phyloP scores from a whole-genome alignment of 352 stramenopile genomes.

The Elongisporangium undulatum region DNA sequence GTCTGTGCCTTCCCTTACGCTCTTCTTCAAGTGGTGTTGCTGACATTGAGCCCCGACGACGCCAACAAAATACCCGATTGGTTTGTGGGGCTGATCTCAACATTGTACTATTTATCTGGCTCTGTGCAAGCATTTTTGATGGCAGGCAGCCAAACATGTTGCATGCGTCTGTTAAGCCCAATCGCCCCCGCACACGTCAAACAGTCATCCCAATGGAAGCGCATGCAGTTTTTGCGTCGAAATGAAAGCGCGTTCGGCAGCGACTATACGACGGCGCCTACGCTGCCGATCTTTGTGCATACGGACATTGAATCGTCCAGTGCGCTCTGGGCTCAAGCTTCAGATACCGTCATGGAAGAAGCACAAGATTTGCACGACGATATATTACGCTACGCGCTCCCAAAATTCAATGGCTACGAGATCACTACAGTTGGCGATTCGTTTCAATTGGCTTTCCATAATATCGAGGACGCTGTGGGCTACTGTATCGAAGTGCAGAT shows the following conservation, averaged over 20 bases:
- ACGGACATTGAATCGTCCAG: slow-evolving; percentile 80
- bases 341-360: slow-evolving; percentile 47
- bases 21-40: slow-evolving; percentile 36
- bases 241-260: slow-evolving; percentile 26
- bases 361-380: slow-evolving; percentile 64
- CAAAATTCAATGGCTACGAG: slow-evolving; percentile 63
- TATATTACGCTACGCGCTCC: slow-evolving; percentile 41
- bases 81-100: slow-evolving; percentile 42
- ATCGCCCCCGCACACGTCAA: slow-evolving; percentile 49
- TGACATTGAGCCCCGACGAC: slow-evolving; percentile 30
- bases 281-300: slow-evolving; percentile 61
- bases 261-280: slow-evolving; percentile 22
- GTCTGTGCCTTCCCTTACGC: slow-evolving; percentile 65
- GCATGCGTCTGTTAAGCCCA: slow-evolving; percentile 34
- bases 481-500: slow-evolving; percentile 68
- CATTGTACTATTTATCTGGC: slow-evolving; percentile 62
- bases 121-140: slow-evolving; percentile 58
- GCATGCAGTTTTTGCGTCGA: not conserved
- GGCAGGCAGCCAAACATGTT: slow-evolving; percentile 57
- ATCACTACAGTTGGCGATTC: slow-evolving; percentile 71
- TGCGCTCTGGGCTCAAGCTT: slow-evolving; percentile 51
- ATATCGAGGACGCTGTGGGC: slow-evolving; percentile 45
- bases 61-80: slow-evolving; percentile 52
- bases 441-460: slow-evolving; percentile 75
- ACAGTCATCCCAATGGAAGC: slow-evolving; percentile 43